Percentiles rank a stretch among this genome's conserved stretches.
phyloP scores from a whole-genome alignment of 2,329 filamentous ascomycete species.

The Aspergillus flavus region DNA sequence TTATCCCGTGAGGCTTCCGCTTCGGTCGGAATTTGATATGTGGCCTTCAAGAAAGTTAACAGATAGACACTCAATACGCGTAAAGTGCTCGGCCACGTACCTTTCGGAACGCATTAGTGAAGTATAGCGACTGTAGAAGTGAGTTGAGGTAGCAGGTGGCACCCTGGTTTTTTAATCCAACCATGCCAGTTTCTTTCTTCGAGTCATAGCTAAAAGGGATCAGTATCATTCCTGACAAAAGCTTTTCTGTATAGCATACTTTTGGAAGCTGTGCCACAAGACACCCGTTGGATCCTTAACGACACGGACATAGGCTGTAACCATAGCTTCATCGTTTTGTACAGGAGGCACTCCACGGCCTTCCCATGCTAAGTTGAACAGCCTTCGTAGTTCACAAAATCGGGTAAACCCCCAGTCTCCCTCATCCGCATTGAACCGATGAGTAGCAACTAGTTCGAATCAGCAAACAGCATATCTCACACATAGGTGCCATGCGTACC shows the following conservation, averaged over 20 bases:
- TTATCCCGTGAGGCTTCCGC: conserved; percentile 78
- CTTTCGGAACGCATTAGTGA: conserved; percentile 92
- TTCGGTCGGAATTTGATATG: conserved; percentile 95
- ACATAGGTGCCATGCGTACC: conserved; percentile 49
- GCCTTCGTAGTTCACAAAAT: conserved; percentile 82
- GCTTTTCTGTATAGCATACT: conserved; percentile 30
- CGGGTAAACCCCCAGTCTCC: conserved; percentile 99
- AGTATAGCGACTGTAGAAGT: conserved; percentile 79
- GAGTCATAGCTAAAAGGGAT: conserved; percentile 75
- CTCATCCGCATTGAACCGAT: conserved; percentile 94
- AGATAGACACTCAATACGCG: not conserved
- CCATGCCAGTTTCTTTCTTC: conserved; percentile 98
- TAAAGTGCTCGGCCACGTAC: conserved; percentile 47
- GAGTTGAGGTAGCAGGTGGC: conserved; percentile 90
- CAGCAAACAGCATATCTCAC: conserved; percentile 13
- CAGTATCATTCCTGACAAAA: conserved; percentile 40
- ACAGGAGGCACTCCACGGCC: conserved; percentile 60
- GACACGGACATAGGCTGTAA: conserved; percentile 52
- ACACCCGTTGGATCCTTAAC: conserved; percentile 54
- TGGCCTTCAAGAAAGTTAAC: conserved; percentile 60
- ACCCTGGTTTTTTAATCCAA: conserved; percentile 94
- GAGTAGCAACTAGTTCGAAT: conserved; percentile 67
- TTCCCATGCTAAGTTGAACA: conserved; percentile 80
- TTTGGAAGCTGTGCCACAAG: conserved; percentile 51
- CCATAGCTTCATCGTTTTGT: conserved; percentile 49